A percentile compares a stretch with the other conserved stretches of the same genome.
Evolutionary conservation across 2,329 filamentous ascomycete genomes (phyloP).

Genomic region (Periconia sp.): DNA sequence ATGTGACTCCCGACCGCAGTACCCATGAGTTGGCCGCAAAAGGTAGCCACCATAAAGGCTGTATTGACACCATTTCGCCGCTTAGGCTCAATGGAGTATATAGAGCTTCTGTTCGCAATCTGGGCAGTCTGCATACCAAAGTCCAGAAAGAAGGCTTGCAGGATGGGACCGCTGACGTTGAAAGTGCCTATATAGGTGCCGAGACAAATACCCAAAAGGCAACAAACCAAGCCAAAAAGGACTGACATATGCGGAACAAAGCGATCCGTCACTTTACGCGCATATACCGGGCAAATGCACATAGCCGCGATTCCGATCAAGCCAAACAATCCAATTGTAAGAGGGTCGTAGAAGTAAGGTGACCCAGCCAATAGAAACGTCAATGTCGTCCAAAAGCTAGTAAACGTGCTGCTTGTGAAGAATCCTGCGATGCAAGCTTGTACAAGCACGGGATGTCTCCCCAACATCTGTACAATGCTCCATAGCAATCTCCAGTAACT

Average conservation of each 20-base stretch:
- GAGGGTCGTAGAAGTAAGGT: constrained; percentile 71
- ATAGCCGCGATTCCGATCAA: constrained; percentile 77
- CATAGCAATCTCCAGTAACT: constrained; percentile 71
- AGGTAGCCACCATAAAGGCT: constrained; percentile 78
- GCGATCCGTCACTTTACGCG: constrained; percentile 71
- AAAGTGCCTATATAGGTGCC: constrained; percentile 72
- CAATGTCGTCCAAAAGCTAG: constrained; percentile 74
- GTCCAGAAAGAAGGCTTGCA: constrained; percentile 75
- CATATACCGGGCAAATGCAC: constrained; percentile 71
- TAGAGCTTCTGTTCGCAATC: constrained; percentile 73
- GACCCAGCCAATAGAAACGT: constrained; percentile 76
- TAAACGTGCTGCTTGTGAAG: constrained; percentile 67
- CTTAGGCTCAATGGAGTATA: constrained; percentile 74
- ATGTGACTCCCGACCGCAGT: constrained; percentile 60
- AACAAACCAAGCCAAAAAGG: constrained; percentile 65
- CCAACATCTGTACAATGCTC: constrained; percentile 68
- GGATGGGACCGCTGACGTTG: constrained; percentile 72
- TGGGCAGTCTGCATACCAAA: constrained; percentile 75
- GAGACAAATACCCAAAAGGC: constrained; percentile 66
- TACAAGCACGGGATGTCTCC: constrained; percentile 70
- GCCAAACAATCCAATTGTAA: constrained; percentile 78
- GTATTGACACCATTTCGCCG: constrained; percentile 80
- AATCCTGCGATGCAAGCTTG: constrained; percentile 73
- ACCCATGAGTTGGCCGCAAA: constrained; percentile 77
- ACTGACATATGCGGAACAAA: constrained; percentile 73